Base-by-base conservation (phyloP, 2,329 filamentous ascomycete genomes). In the Fusarium lateritium region DNA sequence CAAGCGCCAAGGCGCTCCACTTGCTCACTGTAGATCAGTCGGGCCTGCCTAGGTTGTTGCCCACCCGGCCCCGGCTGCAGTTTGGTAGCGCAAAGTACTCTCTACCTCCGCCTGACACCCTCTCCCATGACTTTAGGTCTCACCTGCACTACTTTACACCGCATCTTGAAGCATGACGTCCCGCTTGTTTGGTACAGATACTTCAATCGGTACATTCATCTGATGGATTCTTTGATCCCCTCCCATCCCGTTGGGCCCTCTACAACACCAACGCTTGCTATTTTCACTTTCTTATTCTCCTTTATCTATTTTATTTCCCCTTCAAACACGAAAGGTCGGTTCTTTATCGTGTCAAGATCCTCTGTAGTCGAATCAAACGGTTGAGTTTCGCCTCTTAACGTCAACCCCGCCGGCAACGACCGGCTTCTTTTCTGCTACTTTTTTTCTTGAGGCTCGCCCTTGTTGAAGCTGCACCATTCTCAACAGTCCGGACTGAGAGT, bases 121-220 rank as follows among this genome's bases (percentile, higher is more conserved):
- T 44, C 21, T 34, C 50, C 26, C 47, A 54, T 14, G 15, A n/a
- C 14, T 38, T 47, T 53, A 33, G 51, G 52, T 44, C 33, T 51
- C 22, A 11, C 28, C 38, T 55, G 50, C 50, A 64, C 54, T 22
- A 49, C 45, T 63, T 56, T 62, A 11, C 34, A 56, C 45, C 33
- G 40, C 55, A 52, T 42, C 6, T 53, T 26, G 19, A 40, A 34
- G 55, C 36, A 68, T 72, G 69, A 72, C 59, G 58, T 72, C 47
- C 65, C 40, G 28, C 19, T 43, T 46, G 24, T 9, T 49, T 38
- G 46, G 69, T 70, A 72, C 40, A 56, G 50, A 17, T 72, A 72
- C 69, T 52, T 60, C 4, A 2, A 13, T 13, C 10, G 24, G 39
- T 58, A 63, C 54, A 38, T 70, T 28, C 50, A 50, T 39, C 53